These are phyloP conservation scores for Pichia insulana DNA, from an alignment of 805 yeast species.

Conservation along the genomic window DNA sequence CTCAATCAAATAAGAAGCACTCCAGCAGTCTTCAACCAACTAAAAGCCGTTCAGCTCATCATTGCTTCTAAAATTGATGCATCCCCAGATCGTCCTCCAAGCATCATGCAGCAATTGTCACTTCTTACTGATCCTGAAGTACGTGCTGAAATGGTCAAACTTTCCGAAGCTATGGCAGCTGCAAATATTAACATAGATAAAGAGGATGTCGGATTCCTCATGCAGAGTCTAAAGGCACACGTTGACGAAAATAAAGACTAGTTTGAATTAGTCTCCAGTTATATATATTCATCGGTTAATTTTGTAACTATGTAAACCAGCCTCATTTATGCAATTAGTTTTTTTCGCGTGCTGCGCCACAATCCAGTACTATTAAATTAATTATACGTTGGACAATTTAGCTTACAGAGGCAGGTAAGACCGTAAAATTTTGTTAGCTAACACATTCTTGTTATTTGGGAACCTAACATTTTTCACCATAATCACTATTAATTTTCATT, in stretches of 20 bases:
- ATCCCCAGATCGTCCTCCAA: constrained; percentile 9
- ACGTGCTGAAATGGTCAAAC: constrained; percentile 16
- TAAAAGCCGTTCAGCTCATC: constrained; percentile 6
- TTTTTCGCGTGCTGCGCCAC: too few species aligned
- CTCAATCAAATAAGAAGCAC: constrained; percentile 4
- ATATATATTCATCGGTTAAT: too few species aligned
- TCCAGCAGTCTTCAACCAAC: constrained; percentile 2
- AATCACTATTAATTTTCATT: too few species aligned
- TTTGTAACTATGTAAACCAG: too few species aligned
- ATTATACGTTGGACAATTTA: too few species aligned
- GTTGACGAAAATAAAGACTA: constrained; percentile 7
- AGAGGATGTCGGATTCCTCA: constrained; percentile 21
- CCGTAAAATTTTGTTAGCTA: too few species aligned
- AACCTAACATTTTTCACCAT: too few species aligned
- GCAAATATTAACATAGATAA: constrained; percentile 19
- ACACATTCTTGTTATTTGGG: too few species aligned
- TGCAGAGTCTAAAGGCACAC: constrained; percentile 17
- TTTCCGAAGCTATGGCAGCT: constrained; percentile 17
- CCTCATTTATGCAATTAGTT: too few species aligned
- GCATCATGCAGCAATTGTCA: constrained; percentile 22
- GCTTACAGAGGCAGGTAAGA: too few species aligned
- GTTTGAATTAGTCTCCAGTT: too few species aligned
- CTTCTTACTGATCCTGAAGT: constrained; percentile 24
- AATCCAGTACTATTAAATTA: too few species aligned
- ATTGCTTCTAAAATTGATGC: constrained; percentile 7